Evolutionary conservation across 169 alveolate species (phyloP), one percentile per base, ranked within the genome.

Genomic region (Plasmodium gaboni): DNA sequence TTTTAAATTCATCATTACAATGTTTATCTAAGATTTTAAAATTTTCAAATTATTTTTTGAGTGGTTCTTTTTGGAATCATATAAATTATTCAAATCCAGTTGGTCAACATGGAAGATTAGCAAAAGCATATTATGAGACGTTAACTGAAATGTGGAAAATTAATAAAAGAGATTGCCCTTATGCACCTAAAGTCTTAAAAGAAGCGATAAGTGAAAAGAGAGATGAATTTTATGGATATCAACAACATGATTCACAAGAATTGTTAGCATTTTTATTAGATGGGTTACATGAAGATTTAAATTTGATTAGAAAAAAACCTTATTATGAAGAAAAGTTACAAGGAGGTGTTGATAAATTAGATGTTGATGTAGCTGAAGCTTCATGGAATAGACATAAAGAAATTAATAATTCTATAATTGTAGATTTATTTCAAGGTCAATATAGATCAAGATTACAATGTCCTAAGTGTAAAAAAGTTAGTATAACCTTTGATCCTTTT

Each of bases 211-310:
- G 96, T 48, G 94, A 94, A 28, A 92, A 94, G 73, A 96, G 95
- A 15, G 93, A 95, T 67, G 96, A 94, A 87, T 96, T 96, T 87
- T 92, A 93, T n/a, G 99, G 98, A 24, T 96, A 88, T 87, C 86
- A 91, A 15, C 97, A 96, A 90, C 96, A 97, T 69, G 99, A 97
- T 92, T 94, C 98, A 5, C 97, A 96, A 65, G 99, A 97, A 88
- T 88, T 96, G n/a, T 60, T 97, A 48, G 95, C 94, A 59, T 97
- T 92, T 89, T 93, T 96, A 55, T 74, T 97, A 17, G 98, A 97
- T 93, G 96, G 96, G 15, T 73, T 97, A 59, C 98, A 97, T 89
- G 99, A 97, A 87, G 99, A 97, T 88, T 91, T 97, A 64, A 97
- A 97, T 86, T 91, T 97, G 87, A 97, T 96, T 13, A 92, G 69